Base-by-base conservation (phyloP, 2,329 filamentous ascomycete species). In the Phialophora tarda region DNA sequence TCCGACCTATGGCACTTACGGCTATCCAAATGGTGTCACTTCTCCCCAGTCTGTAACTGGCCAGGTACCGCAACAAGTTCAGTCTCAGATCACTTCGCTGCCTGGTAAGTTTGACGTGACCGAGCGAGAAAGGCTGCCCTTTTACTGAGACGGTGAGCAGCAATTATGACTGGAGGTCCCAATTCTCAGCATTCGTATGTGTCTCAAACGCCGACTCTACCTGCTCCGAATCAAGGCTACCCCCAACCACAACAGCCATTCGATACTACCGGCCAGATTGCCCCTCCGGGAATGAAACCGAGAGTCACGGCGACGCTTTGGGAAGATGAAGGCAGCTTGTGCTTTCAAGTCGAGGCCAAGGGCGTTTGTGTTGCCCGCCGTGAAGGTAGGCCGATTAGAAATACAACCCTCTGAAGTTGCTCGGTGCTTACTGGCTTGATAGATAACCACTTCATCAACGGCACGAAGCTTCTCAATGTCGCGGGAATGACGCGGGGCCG, bases 361-460 rank as follows among this genome's bases (percentile, higher is more conserved):
- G 94, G 94, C 56, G 94, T 99, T 61, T 99, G 95, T 77, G 95
- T 98, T 64, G 94, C 94, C 61, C 88, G 95, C 72, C 86, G 95
- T 77, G 94, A 98, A 86, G 93, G 92, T 95, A 80, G 83, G 75
- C 56, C 28, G 50, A 62, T 24, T 55, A 2, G 8, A 47, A 23
- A 26, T 6, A 10, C 28, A 23, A 26, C 50, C 24, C 47, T 34
- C 32, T 12, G 8, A 12, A 41, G 2, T 38, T 23, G 41, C 14
- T 54, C 8, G 1, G 44, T 41, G 48, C 66, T 73, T 41, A 71
- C 65, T 12, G 62, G n/a, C 41, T 50, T 32, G 48, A 59, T 70
- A 96, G 94, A 97, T 74, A 98, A 97, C 79, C 92, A 97, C 81
- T 97, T 99, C 92, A 97, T 99, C 79, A 99, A 98, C 75, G 95